phyloP scores from a whole-genome alignment of 495 filamentous ascomycete genomes.

The Tuber indicum region DNA sequence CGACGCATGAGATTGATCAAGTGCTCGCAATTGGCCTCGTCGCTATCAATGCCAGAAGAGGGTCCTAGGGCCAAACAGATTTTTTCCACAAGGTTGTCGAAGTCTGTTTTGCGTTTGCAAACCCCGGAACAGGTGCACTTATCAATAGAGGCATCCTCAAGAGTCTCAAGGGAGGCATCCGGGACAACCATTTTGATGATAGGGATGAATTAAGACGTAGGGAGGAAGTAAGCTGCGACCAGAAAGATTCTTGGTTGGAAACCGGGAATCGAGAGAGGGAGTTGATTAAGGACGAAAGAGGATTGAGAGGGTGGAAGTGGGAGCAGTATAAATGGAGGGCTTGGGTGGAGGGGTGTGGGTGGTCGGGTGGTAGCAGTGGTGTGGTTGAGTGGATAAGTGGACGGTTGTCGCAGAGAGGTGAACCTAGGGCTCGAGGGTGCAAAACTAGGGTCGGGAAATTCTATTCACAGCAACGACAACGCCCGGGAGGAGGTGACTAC shows the following conservation, averaged over 20 bases:
- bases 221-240: neutral
- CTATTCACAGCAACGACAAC: neutral
- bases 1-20: constrained; percentile 62
- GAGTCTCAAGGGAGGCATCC: neutral
- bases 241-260: neutral
- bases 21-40: constrained; percentile 65
- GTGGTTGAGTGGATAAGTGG: neutral
- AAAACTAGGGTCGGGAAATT: neutral
- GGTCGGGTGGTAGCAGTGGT: neutral
- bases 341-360: neutral
- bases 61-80: constrained; percentile 67
- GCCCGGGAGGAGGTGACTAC: neutral
- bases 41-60: constrained; percentile 70
- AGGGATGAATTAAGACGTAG: neutral
- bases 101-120: constrained; percentile 39
- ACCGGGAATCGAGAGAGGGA: neutral
- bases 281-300: neutral
- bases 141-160: neutral
- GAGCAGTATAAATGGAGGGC: neutral
- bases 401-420: neutral
- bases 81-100: constrained; percentile 66
- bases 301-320: neutral
- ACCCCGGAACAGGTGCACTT: neutral
- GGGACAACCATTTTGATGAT: neutral
- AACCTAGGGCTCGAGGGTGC: neutral